Conservation (phyloP, 2,329 filamentous ascomycete genomes). For the Cordyceps militaris region DNA sequence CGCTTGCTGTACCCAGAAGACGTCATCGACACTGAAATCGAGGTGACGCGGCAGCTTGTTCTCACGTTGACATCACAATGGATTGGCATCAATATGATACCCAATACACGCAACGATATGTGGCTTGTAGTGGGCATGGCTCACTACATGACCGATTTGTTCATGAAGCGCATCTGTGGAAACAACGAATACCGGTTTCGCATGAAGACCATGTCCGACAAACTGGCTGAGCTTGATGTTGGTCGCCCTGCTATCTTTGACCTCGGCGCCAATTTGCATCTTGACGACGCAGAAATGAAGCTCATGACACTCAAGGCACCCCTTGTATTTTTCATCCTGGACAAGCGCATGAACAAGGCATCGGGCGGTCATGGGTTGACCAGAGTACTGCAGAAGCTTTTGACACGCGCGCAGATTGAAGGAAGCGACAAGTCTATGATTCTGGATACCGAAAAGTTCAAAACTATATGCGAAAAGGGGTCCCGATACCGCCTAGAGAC, state of each 20-base stretch:
- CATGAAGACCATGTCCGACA: slow-evolving; percentile 78
- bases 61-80: slow-evolving; percentile 86
- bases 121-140: slow-evolving; percentile 89
- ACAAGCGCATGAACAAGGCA: slow-evolving; percentile 82
- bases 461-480: slow-evolving; percentile 78
- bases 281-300: slow-evolving; percentile 79
- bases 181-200: slow-evolving; percentile 93
- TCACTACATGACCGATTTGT: slow-evolving; percentile 91
- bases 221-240: slow-evolving; percentile 72
- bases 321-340: slow-evolving; percentile 86
- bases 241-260: slow-evolving; percentile 75
- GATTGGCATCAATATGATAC: slow-evolving; percentile 87
- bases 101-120: slow-evolving; percentile 70
- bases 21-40: slow-evolving; percentile 77
- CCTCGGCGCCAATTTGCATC: slow-evolving; percentile 67
- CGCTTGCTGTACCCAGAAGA: slow-evolving; percentile 77
- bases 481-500: slow-evolving; percentile 79
- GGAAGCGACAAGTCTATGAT: slow-evolving; percentile 59
- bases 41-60: slow-evolving; percentile 72
- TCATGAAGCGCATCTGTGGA: slow-evolving; percentile 83
- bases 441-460: slow-evolving; percentile 68
- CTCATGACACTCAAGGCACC: slow-evolving; percentile 90
- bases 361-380: slow-evolving; percentile 74
- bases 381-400: slow-evolving; percentile 77
- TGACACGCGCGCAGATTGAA: slow-evolving; percentile 73